Percentiles rank a stretch among this genome's conserved stretches.
These are phyloP conservation scores for Ophiostoma novo-ulmi DNA, from an alignment of 2,329 filamentous ascomycete genomes.

Conservation along the genomic window DNA sequence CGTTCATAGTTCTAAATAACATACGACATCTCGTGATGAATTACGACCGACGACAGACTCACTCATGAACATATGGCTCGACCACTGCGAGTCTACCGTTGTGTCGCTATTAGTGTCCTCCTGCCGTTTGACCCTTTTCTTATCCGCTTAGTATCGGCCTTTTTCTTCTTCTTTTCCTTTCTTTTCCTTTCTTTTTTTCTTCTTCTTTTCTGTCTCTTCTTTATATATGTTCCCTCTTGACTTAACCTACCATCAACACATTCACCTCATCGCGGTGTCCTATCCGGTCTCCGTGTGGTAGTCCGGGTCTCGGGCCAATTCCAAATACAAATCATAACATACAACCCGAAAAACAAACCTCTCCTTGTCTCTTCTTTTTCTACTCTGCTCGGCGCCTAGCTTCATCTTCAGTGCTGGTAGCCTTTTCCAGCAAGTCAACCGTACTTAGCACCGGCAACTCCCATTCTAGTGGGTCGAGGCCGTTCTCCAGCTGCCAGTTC, in stretches of 20 bases:
- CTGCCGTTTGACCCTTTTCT: background rate
- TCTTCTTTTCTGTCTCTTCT: background rate
- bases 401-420: background rate
- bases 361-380: background rate
- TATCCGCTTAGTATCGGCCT: background rate
- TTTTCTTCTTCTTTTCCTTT: background rate
- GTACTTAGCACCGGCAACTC: constrained; percentile 9
- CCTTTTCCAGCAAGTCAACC: background rate
- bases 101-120: background rate
- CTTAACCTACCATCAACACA: background rate
- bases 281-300: background rate
- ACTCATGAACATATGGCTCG: background rate
- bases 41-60: background rate
- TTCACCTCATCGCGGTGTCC: background rate
- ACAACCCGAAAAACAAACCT: background rate
- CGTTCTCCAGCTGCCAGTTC: background rate
- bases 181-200: background rate
- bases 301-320: background rate
- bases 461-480: background rate
- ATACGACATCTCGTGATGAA: background rate
- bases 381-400: background rate
- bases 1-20: background rate
- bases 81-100: background rate
- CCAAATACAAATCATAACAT: background rate
- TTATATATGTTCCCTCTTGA: background rate